Conservation (phyloP, 106 monocot genomes). For the Gastrodia elata region DNA sequence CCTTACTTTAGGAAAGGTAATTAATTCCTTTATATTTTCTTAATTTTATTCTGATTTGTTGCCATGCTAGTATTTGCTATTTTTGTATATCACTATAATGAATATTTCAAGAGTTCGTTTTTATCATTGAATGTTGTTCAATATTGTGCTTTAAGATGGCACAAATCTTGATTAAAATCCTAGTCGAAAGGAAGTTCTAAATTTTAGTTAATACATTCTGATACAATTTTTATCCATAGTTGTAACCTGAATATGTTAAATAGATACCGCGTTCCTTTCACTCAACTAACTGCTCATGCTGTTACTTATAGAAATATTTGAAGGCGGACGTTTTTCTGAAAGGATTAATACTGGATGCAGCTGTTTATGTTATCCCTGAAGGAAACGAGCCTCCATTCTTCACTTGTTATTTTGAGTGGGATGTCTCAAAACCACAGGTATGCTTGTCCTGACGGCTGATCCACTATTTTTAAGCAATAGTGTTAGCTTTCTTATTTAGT, state of each 20-base stretch:
- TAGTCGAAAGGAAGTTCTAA: too few relatives aligned
- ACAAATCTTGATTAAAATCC: too few relatives aligned
- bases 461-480: not conserved
- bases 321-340: slow-evolving; percentile 23
- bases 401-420: slow-evolving; percentile 24
- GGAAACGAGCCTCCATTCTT: slow-evolving; percentile 28
- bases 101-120: too few relatives aligned
- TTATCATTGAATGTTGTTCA: too few relatives aligned
- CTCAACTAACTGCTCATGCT: not conserved
- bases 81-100: not conserved
- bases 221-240: not conserved
- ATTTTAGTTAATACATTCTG: too few relatives aligned
- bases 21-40: not conserved
- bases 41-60: not conserved
- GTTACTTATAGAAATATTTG: slow-evolving; percentile 18
- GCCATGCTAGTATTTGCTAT: not conserved
- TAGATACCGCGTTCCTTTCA: not conserved
- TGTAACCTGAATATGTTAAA: not conserved
- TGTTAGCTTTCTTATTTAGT: not conserved
- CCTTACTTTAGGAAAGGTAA: slow-evolving; percentile 7
- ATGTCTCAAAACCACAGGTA: slow-evolving; percentile 17
- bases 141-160: too few relatives aligned
- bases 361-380: slow-evolving; percentile 19
- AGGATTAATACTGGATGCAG: slow-evolving; percentile 12
- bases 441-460: not conserved